Percentiles rank a stretch among this genome's conserved stretches.
Evolutionary conservation across 768 basidiomycete species (phyloP).

Genomic region (Agrocybe chaxingu): DNA sequence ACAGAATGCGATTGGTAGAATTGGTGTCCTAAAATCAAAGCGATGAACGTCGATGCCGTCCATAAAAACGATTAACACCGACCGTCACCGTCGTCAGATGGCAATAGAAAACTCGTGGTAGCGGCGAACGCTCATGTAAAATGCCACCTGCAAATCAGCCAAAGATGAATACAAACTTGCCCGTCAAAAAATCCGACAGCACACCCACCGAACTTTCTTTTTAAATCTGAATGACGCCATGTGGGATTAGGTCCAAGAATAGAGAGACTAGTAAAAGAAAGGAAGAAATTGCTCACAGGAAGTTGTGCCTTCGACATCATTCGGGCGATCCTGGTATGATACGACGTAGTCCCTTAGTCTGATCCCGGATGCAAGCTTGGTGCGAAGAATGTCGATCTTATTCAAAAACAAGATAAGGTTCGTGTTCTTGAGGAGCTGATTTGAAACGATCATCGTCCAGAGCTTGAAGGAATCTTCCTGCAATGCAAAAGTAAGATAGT

Average conservation of each 20-base stretch:
- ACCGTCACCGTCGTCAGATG: constrained; percentile 71
- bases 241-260: constrained; percentile 4
- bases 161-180: neutral
- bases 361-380: constrained; percentile 64
- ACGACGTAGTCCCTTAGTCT: constrained; percentile 65
- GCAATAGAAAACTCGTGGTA: constrained; percentile 53
- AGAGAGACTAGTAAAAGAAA: constrained; percentile 4
- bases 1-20: constrained; percentile 52
- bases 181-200: neutral
- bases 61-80: constrained; percentile 16
- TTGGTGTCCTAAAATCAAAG: constrained; percentile 44
- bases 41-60: constrained; percentile 4
- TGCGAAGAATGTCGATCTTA: constrained; percentile 73
- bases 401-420: constrained; percentile 80
- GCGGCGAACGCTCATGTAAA: constrained; percentile 38
- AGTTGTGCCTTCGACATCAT: constrained; percentile 66
- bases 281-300: constrained; percentile 47
- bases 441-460: constrained; percentile 72
- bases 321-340: constrained; percentile 65
- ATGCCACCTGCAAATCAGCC: constrained; percentile 30
- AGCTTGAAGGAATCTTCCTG: constrained; percentile 77
- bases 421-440: constrained; percentile 66
- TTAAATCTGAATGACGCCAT: constrained; percentile 28
- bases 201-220: constrained; percentile 42
- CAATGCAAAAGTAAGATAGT: neutral